Conservation (phyloP, 73 alveolate species). For the Stentor coeruleus region DNA sequence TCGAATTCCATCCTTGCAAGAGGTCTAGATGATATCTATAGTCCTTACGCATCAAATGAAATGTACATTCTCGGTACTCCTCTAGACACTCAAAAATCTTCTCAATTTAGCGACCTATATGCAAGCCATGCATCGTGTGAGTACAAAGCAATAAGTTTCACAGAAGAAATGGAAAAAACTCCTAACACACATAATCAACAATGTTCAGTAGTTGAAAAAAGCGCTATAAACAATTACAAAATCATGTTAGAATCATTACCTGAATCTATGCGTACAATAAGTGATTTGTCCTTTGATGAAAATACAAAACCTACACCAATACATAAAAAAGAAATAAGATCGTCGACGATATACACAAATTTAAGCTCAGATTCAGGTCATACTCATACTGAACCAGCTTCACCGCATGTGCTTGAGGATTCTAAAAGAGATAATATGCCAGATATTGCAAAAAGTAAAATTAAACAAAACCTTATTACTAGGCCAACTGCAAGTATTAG, state of each 20-base stretch:
- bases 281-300: not conserved
- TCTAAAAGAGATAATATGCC: not conserved
- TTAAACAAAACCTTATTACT: no score
- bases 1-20: not conserved
- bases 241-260: not conserved
- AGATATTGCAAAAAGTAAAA: not conserved
- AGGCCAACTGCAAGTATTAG: slow-evolving; percentile 11
- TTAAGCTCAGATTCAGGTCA: slow-evolving; percentile 2
- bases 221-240: not conserved
- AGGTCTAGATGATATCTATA: not conserved
- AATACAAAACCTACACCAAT: not conserved
- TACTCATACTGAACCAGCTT: not conserved
- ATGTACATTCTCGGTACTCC: not conserved
- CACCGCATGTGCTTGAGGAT: not conserved
- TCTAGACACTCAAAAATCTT: not conserved
- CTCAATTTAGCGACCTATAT: not conserved
- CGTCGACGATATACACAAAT: slow-evolving; percentile 12
- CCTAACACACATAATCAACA: no score
- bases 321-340: not conserved
- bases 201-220: not conserved
- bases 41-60: not conserved
- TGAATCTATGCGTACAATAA: not conserved
- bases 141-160: not conserved
- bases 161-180: not conserved
- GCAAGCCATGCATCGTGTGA: not conserved